Evolutionary conservation across 352 stramenopile species (phyloP).

Genomic region (Phytopythium boreale): DNA sequence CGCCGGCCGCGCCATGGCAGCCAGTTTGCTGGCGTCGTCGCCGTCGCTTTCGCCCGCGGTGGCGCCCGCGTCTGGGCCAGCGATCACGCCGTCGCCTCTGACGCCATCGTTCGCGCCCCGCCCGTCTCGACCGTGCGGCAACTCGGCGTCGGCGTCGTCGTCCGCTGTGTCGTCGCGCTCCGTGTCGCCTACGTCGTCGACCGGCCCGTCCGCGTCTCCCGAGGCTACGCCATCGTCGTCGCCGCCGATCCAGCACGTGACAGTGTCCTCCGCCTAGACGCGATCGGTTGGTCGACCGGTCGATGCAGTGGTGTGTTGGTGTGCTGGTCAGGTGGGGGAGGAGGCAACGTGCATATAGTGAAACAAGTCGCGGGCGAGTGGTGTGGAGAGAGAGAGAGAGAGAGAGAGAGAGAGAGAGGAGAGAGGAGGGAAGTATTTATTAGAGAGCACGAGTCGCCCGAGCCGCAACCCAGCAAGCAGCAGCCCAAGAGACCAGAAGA

Average conservation of each 20-base stretch:
- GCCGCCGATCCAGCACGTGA: slow-evolving; percentile 61
- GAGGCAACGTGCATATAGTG: slow-evolving; percentile 9
- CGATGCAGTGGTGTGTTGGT: not conserved
- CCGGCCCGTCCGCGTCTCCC: slow-evolving; percentile 19
- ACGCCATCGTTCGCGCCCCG: slow-evolving; percentile 26
- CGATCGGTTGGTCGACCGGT: not conserved
- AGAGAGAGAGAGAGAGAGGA: not conserved
- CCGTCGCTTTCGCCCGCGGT: slow-evolving; percentile 19
- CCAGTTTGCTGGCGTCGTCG: slow-evolving; percentile 12
- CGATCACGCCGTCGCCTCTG: slow-evolving; percentile 6
- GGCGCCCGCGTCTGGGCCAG: slow-evolving; percentile 4
- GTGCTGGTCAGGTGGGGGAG: not conserved
- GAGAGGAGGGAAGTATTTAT: slow-evolving; percentile 39
- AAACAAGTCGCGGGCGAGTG: slow-evolving; percentile 1
- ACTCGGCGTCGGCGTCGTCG: slow-evolving; percentile 37
- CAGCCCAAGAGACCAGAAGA: not conserved
- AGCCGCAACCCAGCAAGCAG: not conserved
- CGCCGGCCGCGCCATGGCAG: slow-evolving; percentile 6
- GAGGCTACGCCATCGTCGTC: slow-evolving; percentile 14
- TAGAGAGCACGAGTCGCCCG: slow-evolving; percentile 13
- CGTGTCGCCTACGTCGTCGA: slow-evolving; percentile 37
- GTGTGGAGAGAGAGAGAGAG: slow-evolving; percentile 1
- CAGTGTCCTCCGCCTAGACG: slow-evolving; percentile 60
- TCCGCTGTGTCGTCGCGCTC: slow-evolving; percentile 30
- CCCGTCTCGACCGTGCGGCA: slow-evolving; percentile 40